Evolutionary conservation across 2,329 filamentous ascomycete genomes (phyloP).

Genomic region (Epichloe amarillans): DNA sequence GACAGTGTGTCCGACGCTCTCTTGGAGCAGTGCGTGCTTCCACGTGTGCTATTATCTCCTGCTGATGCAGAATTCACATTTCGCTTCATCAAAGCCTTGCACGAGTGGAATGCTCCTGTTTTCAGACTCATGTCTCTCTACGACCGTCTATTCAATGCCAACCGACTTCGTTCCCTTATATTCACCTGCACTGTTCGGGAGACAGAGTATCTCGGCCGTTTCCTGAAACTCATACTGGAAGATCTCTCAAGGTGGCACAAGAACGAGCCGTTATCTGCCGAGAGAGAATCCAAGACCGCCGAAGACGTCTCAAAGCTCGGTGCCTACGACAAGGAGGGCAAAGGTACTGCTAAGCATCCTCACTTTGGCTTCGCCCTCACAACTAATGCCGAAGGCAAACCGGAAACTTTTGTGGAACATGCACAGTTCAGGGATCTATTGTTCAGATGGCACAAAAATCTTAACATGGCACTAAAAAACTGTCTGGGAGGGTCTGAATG

Average conservation of each 20-base stretch:
- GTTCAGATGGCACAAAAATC: conserved; percentile 78
- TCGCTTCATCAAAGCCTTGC: conserved; percentile 74
- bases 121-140: conserved; percentile 80
- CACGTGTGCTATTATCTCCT: conserved; percentile 69
- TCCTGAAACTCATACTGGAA: conserved; percentile 67
- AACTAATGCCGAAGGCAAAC: conserved; percentile 53
- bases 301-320: conserved; percentile 48
- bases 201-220: conserved; percentile 83
- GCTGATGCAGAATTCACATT: conserved; percentile 83
- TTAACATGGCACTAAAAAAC: conserved; percentile 67
- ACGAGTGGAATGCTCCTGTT: conserved; percentile 69
- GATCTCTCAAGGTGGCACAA: conserved; percentile 78
- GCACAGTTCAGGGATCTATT: conserved; percentile 76
- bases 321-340: conserved; percentile 69
- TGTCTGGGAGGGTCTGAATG: conserved; percentile 79
- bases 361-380: conserved; percentile 68
- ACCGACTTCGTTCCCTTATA: conserved; percentile 67
- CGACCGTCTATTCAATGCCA: conserved; percentile 71
- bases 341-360: conserved; percentile 31
- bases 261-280: conserved; percentile 43
- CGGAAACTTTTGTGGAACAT: conserved; percentile 62
- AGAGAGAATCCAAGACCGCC: conserved; percentile 20
- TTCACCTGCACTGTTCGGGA: conserved; percentile 85
- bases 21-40: conserved; percentile 85
- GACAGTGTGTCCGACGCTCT: conserved; percentile 61